These are phyloP conservation scores for Turritis glabra DNA, from an alignment of 345 rosid species.

Conservation along the genomic window DNA sequence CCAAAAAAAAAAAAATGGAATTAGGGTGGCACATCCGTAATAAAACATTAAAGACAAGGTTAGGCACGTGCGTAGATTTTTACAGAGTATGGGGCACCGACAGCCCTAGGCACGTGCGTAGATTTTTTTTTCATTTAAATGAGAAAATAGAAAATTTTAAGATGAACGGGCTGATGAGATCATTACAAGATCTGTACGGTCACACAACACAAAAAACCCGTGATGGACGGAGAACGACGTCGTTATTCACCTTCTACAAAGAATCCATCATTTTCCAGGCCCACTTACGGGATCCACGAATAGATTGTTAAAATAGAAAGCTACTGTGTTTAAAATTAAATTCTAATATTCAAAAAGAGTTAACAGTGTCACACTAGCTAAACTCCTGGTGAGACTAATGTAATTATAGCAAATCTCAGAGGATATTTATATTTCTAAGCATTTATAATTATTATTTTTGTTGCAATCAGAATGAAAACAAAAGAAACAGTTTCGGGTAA, in stretches of 20 bases:
- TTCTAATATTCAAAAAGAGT: not conserved
- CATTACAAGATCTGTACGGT: conserved; percentile 42
- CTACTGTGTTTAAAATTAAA: conserved; percentile 10
- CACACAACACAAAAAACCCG: conserved; percentile 37
- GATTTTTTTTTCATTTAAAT: not conserved
- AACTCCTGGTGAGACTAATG: conserved; percentile 24
- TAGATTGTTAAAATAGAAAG: not conserved
- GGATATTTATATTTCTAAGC: conserved; percentile 4
- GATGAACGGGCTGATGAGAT: conserved; percentile 53
- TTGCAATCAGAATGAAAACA: not conserved
- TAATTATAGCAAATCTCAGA: conserved; percentile 23
- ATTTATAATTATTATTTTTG: not conserved
- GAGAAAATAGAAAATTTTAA: not conserved
- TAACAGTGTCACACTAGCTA: not conserved
- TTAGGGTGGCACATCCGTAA: conserved; percentile 28
- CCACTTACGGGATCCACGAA: conserved; percentile 20
- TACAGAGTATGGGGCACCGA: conserved; percentile 38
- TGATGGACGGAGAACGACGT: conserved; percentile 41
- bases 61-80: conserved; percentile 25
- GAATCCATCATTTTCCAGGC: conserved; percentile 7
- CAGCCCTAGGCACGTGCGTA: conserved; percentile 30
- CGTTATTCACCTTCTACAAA: not conserved
- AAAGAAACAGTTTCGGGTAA: not conserved
- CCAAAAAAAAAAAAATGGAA: not conserved
- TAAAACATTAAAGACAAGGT: conserved; percentile 1